Base-by-base conservation (phyloP, 2,329 filamentous ascomycete genomes). In the Aspergillus puulaauensis region DNA sequence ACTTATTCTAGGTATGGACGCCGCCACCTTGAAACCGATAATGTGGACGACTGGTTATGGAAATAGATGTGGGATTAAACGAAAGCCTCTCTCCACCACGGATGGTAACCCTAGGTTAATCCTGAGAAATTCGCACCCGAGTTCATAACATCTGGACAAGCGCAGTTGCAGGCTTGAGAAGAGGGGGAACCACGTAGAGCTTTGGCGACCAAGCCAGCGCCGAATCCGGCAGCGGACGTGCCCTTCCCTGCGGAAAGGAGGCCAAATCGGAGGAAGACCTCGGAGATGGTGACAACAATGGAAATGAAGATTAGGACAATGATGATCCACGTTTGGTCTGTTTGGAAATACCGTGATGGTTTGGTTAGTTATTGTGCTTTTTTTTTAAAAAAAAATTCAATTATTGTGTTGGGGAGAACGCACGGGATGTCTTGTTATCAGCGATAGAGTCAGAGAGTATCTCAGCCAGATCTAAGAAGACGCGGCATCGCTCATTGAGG, bases 391-490 rank as follows among this genome's bases (percentile, higher is more conserved):
- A 9, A 31, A 31, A 11, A 11, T 4, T 11, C 8, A 31, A 4
- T 31, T 31, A 8, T 11, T 31, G 27, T 31, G 33, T 14, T 8
- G 21, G 15, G 21, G 35, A 21, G 55, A 43, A 70, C 75, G 61
- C 76, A 77, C 83, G 83, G 65, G 91, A 96, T 90, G 97, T 98
- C 74, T 96, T 97, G 64, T 90, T 89, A 72, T 98, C 92, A 21
- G 91, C 91, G 54, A 97, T 93, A 2, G 87, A 91, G 75, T 99
- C 93, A 14, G 90, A 92, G 1, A 99, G 80, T 23, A 99, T 97
- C 76, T 97, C 93, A 46, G 95, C 93, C 9, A 99, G 85, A 74
- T 99, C 95, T 17, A 99, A 84, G 77, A 99, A 99, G 51, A 99
- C 95, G 43, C 90, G 88, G 73, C 95, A 99, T 53, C 95, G 89